Evolutionary conservation across 2,329 filamentous ascomycete species (phyloP), one percentile per base, ranked within the genome.

Genomic region (Pseudogymnoascus sp.): DNA sequence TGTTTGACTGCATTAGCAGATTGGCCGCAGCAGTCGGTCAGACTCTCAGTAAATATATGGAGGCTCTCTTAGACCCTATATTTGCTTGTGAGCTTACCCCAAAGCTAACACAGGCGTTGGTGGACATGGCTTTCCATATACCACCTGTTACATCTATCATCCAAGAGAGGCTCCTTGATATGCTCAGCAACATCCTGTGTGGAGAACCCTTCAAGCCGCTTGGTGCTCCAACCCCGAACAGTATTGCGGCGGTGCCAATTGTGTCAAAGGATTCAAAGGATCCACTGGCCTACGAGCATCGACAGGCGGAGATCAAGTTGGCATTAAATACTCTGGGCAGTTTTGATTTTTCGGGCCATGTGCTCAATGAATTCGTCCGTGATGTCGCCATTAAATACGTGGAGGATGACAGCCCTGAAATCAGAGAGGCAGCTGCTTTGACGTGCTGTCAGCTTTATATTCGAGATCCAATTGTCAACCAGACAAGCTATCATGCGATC

Each of bases 71-170:
- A 8, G 93, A 97, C 69, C 92, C 95, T 10, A 97, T 99, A 64
- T 99, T 99, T 75, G 92, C 91, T 14, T 99, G 94, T 72, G 94
- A 96, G 59, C 81, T 99, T 61, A 97, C 92, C 38, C 90, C 93
- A 63, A 94, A 95, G 68, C 82, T 99, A 23, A 97, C 93, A 0
- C 92, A 97, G 73, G 95, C 95, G 2, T 80, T 99, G 61, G 92
- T 97, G 21, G 95, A 99, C 71, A 97, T 99, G 90, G 94, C 94
- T 29, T 96, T 97, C 72, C 97, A 99, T 72, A 97, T 99, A 55
- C 94, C 93, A 0, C 92, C 95, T 0, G 91, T 97, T 63, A 94
- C 96, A 72, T 83, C 89, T 2, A 92, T 86, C 6, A 97, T 99
- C 41, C 94, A 99, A 72, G 93, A 97, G 71, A 88, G 94, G 68